phyloP scores from a whole-genome alignment of 1,284 basidiomycete genomes.

The Moesziomyces parantarcticus region DNA sequence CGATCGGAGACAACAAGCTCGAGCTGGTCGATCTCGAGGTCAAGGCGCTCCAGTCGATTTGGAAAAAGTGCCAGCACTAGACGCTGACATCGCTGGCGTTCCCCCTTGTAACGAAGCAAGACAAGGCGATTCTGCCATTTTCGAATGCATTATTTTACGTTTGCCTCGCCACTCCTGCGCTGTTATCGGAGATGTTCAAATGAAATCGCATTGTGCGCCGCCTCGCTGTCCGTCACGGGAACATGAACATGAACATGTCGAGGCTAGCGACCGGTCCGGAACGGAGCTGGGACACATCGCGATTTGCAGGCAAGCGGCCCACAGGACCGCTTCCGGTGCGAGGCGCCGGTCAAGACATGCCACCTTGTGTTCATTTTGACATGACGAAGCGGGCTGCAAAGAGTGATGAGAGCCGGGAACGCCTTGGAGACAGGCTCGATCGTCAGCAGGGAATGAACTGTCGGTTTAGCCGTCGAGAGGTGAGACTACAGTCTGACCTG shows the following conservation, averaged over 20 bases:
- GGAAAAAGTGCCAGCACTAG: conserved; percentile 34
- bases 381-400: too few relatives aligned
- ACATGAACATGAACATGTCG: conserved; percentile 1
- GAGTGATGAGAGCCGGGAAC: too few relatives aligned
- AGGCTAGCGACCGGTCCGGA: conserved; percentile 2
- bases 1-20: conserved; percentile 46
- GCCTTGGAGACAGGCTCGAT: too few relatives aligned
- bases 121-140: background rate
- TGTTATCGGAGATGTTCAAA: background rate
- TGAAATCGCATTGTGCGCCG: background rate
- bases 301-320: background rate
- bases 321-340: conserved; percentile 11
- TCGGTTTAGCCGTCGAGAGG: background rate
- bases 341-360: background rate
- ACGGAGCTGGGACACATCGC: background rate
- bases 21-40: conserved; percentile 36
- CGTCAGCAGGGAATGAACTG: background rate
- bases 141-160: background rate
- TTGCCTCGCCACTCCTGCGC: background rate
- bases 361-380: background rate
- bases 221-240: too few relatives aligned
- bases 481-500: background rate
- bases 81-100: background rate
- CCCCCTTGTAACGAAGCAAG: background rate
- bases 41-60: conserved; percentile 42